Conservation (phyloP, 148 eudicot species). For the Persicaria tinctoria region DNA sequence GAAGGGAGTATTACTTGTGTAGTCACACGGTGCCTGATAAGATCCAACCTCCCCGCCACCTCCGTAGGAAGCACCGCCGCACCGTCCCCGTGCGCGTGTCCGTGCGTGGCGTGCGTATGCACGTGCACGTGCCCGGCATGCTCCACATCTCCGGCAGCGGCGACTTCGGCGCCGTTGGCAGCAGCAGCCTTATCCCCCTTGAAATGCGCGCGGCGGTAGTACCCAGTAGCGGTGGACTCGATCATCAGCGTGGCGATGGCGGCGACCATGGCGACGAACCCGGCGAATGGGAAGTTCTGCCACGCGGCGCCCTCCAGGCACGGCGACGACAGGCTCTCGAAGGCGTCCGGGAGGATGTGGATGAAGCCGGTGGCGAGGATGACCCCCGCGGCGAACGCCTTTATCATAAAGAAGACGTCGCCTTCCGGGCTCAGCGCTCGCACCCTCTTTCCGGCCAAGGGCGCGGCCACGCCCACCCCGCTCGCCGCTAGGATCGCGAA, state of each 20-base stretch:
- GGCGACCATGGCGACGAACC: slow-evolving; percentile 60
- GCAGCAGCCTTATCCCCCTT: slow-evolving; percentile 5
- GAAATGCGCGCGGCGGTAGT: slow-evolving; percentile 43
- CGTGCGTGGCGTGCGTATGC: slow-evolving; percentile 36
- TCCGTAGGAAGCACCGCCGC: slow-evolving; percentile 12
- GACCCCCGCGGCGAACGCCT: slow-evolving; percentile 88
- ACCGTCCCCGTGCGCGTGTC: slow-evolving; percentile 17
- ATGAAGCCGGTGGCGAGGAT: slow-evolving; percentile 75
- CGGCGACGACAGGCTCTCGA: slow-evolving; percentile 43
- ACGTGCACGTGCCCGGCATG: slow-evolving; percentile 34
- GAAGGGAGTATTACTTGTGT: slow-evolving; percentile 65
- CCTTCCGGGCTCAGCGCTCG: slow-evolving; percentile 33
- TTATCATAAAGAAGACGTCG: slow-evolving; percentile 66
- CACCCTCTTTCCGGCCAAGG: slow-evolving; percentile 32
- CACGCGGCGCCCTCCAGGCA: slow-evolving; percentile 47
- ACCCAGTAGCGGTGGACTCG: slow-evolving; percentile 57
- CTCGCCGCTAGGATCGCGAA: slow-evolving; percentile 51
- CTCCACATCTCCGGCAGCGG: slow-evolving; percentile 16
- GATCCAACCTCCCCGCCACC: slow-evolving; percentile 22
- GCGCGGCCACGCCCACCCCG: slow-evolving; percentile 55
- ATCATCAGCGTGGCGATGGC: slow-evolving; percentile 60
- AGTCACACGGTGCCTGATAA: slow-evolving; percentile 59
- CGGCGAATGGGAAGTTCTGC: slow-evolving; percentile 62
- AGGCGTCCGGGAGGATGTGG: slow-evolving; percentile 79
- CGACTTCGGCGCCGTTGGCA: slow-evolving; percentile 19